A percentile compares a stretch with the other conserved stretches of the same genome.
phyloP scores from a whole-genome alignment of 345 rosid species.

The Dimocarpus longan region DNA sequence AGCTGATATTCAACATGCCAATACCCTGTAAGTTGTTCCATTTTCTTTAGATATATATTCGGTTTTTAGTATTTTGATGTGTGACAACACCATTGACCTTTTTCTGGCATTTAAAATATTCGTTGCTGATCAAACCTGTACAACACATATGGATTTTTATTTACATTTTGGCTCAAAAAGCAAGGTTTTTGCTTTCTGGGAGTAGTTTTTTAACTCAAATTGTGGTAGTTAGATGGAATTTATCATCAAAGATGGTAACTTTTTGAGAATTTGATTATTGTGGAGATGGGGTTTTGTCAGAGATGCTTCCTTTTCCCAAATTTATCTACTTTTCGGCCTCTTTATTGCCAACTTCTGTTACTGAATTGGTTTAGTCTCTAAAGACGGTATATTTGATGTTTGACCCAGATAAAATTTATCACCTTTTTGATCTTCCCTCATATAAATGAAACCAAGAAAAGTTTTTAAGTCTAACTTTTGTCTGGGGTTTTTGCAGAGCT shows the following conservation, averaged over 20 bases:
- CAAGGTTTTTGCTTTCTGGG: not conserved
- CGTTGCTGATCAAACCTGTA: not conserved
- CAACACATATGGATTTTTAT: not conserved
- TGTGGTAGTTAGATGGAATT: conserved; percentile 15
- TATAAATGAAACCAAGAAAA: conserved; percentile 1
- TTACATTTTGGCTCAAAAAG: conserved; percentile 12
- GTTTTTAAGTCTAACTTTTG: not conserved
- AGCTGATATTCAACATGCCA: conserved; percentile 70
- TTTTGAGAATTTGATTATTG: conserved; percentile 19
- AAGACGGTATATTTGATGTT: conserved; percentile 3
- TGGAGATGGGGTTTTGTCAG: conserved; percentile 13
- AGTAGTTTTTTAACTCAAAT: not conserved
- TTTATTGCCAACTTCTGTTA: not conserved
- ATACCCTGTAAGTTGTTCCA: conserved; percentile 47
- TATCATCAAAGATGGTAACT: not conserved
- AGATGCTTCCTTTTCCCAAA: not conserved
- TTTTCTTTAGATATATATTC: not conserved
- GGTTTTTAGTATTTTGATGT: not conserved
- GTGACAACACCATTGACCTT: not conserved
- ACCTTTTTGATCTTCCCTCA: not conserved
- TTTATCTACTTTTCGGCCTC: not conserved
- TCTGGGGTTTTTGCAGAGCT: conserved; percentile 48
- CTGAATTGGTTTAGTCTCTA: not conserved
- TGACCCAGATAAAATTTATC: not conserved
- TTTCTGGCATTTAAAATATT: not conserved